These are phyloP conservation scores for Galium porrigens DNA, from an alignment of 305 asterid species.

Conservation along the genomic window DNA sequence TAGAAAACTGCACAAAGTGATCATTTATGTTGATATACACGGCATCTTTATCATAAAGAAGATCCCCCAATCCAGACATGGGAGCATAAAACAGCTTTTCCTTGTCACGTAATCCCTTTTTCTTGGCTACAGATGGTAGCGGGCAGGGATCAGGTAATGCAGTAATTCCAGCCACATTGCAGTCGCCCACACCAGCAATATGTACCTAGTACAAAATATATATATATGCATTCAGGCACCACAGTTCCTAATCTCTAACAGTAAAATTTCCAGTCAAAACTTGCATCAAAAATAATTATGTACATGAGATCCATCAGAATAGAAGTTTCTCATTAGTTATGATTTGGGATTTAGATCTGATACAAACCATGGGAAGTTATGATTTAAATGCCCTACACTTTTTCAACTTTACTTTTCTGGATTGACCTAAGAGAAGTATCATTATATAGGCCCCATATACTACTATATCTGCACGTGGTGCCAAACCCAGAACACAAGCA, in stretches of 20 bases:
- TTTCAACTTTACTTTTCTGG: background rate
- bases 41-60: constrained; percentile 92
- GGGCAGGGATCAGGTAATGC: constrained; percentile 90
- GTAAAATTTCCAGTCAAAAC: background rate
- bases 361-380: background rate
- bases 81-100: constrained; percentile 96
- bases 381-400: background rate
- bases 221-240: background rate
- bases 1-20: constrained; percentile 80
- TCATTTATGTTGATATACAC: constrained; percentile 86
- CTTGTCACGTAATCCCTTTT: constrained; percentile 91
- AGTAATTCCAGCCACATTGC: constrained; percentile 45
- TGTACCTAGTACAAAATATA: constrained; percentile 45
- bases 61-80: constrained; percentile 94
- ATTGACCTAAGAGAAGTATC: background rate
- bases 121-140: constrained; percentile 88
- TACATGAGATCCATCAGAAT: background rate
- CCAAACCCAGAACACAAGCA: background rate
- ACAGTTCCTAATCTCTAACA: background rate
- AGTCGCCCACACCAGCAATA: constrained; percentile 96
- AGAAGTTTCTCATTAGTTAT: background rate
- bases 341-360: background rate
- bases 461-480: background rate
- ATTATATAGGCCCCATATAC: background rate
- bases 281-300: background rate